Base-by-base conservation (phyloP, 2,329 filamentous ascomycete genomes). In the Pestalotiopsis sp. region DNA sequence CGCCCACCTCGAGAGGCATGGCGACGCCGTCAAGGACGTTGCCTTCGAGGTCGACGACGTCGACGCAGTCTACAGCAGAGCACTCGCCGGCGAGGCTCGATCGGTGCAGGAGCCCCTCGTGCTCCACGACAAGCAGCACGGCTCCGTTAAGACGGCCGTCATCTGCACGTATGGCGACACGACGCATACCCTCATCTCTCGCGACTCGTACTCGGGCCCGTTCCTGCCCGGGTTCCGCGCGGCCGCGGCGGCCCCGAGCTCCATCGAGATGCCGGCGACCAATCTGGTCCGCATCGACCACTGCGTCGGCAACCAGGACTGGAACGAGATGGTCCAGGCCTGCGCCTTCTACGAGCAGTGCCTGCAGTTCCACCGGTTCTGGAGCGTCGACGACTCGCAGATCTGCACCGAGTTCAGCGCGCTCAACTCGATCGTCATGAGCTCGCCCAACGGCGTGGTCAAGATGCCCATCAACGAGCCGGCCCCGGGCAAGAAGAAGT, bases 391-490 rank as follows among this genome's bases (percentile, higher is more conserved):
- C 80, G 95, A 98, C 85, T 92, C 90, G 74, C 90, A 97, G 79
- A 97, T 98, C 82, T 93, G 90, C 87, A 97, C 93, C 73, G 94
- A 97, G 78, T 98, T 93, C 87, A 94, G 92, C 1, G 94, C 95
- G 11, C 86, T 98, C 62, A 94, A 91, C 82, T 93, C 90, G 76
- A 91, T 98, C 76, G 95, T 98, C 78, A 97, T 98, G 94, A 89
- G 92, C 57, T 93, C 91, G 4, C 90, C 90, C 70, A 93, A 95
- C 83, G 92, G 95, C 68, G 80, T 92, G 4, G 94, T 98, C 81
- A 98, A 98, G 84, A 98, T 98, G 94, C 95, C 95, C 76, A 97
- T 98, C 87, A 98, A 98, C 85, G 95, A 98, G 83, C 95, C 95
- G 1, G 95, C 95, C 0, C 85, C 89, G 1, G 95, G 95, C 69